A percentile compares a stretch with the other conserved stretches of the same genome.
phyloP scores from a whole-genome alignment of 441 rosid species.

The Erodium moschatum region DNA sequence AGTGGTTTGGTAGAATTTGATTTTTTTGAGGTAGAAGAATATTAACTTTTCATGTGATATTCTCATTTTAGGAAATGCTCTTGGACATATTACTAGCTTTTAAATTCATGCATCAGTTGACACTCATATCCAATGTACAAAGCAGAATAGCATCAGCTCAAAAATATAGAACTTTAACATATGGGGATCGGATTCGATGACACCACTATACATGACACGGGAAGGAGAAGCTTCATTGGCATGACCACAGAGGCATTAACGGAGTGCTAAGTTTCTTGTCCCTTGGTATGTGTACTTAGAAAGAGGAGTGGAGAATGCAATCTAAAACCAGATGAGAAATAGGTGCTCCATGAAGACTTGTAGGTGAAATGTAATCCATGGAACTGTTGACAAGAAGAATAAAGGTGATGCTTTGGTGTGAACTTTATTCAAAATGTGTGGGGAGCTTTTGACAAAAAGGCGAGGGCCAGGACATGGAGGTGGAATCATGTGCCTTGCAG shows the following conservation, averaged over 20 bases:
- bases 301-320: background rate
- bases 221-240: constrained; percentile 28
- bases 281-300: too few relatives aligned
- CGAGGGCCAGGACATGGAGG: constrained; percentile 13
- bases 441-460: constrained; percentile 34
- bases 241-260: background rate
- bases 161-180: constrained; percentile 18
- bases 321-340: background rate
- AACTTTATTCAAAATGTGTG: constrained; percentile 39
- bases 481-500: constrained; percentile 32
- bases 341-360: background rate
- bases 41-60: constrained; percentile 12
- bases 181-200: constrained; percentile 37
- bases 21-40: background rate
- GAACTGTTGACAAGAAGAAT: constrained; percentile 18
- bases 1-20: background rate
- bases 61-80: constrained; percentile 18
- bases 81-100: constrained; percentile 15
- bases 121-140: too few relatives aligned
- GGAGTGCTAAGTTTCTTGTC: background rate
- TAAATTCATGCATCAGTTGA: constrained; percentile 14
- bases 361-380: constrained; percentile 6
- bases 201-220: constrained; percentile 14
- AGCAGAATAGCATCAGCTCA: constrained; percentile 20
- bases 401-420: constrained; percentile 28